phyloP scores from a whole-genome alignment of 345 rosid species.

The Eucalyptus caleyi region DNA sequence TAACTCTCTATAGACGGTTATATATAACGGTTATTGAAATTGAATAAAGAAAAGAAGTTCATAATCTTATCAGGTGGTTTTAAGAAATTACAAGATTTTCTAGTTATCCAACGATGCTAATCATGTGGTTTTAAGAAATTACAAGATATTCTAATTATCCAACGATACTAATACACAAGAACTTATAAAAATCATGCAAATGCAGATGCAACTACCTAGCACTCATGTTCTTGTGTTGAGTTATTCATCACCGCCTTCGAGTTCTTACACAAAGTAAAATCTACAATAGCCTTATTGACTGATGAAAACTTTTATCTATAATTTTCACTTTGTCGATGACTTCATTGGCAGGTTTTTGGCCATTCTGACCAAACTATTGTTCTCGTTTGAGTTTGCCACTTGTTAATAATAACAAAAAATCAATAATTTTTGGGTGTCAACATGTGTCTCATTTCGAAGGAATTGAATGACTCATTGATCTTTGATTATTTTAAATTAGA shows the following conservation, averaged over 20 bases:
- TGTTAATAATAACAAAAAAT: not conserved
- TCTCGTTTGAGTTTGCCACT: not conserved
- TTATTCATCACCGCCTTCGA: not conserved
- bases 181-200: not conserved
- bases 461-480: not conserved
- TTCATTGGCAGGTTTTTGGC: not conserved
- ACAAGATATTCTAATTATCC: not conserved
- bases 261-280: not conserved
- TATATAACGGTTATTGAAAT: not conserved
- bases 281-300: not conserved
- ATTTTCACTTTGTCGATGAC: not conserved
- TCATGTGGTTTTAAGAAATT: not conserved
- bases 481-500: no score
- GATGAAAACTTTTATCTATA: not conserved
- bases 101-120: not conserved
- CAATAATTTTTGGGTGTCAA: not conserved
- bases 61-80: not conserved
- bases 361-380: not conserved
- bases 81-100: not conserved
- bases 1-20: not conserved
- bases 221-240: not conserved
- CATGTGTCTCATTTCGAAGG: not conserved
- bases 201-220: not conserved
- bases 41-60: not conserved
- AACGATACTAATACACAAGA: not conserved